phyloP scores from a whole-genome alignment of 331 rosid genomes.

The Rosa hybrid region DNA sequence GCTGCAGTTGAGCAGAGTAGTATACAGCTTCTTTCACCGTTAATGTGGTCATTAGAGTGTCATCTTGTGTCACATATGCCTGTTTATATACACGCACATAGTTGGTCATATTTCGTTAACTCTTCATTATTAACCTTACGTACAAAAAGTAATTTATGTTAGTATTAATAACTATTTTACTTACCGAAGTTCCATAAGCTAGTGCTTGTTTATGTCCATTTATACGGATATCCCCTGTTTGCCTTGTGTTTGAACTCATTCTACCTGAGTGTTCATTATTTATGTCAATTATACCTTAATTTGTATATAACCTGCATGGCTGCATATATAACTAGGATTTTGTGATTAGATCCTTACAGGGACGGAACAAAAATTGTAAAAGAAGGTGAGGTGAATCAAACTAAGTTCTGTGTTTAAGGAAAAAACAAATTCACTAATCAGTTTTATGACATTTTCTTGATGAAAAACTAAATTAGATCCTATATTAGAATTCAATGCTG shows the following conservation, averaged over 20 bases:
- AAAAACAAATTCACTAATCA: too few species aligned
- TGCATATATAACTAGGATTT: neutral
- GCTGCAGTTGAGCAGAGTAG: constrained; percentile 72
- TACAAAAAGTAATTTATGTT: neutral
- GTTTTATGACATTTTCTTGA: too few species aligned
- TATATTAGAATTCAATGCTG: too few species aligned
- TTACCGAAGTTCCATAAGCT: constrained; percentile 64
- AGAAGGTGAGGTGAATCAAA: too few species aligned
- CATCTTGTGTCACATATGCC: constrained; percentile 86
- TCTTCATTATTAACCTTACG: neutral
- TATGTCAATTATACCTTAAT: neutral
- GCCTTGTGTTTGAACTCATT: constrained; percentile 47
- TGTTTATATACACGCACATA: constrained; percentile 8
- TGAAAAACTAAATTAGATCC: too few species aligned
- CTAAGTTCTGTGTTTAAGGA: too few species aligned
- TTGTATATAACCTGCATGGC: neutral
- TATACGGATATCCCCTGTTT: constrained; percentile 60
- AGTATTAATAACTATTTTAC: neutral
- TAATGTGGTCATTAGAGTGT: constrained; percentile 49
- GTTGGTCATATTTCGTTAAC: neutral
- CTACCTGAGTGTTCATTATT: constrained; percentile 49
- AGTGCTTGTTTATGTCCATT: constrained; percentile 60
- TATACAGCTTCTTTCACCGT: constrained; percentile 61
- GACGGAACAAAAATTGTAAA: too few species aligned
- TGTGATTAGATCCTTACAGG: neutral